A percentile compares a stretch with the other conserved stretches of the same genome.
These are phyloP conservation scores for Corynascus novoguineensis DNA, from an alignment of 495 filamentous ascomycete species.

Conservation along the genomic window DNA sequence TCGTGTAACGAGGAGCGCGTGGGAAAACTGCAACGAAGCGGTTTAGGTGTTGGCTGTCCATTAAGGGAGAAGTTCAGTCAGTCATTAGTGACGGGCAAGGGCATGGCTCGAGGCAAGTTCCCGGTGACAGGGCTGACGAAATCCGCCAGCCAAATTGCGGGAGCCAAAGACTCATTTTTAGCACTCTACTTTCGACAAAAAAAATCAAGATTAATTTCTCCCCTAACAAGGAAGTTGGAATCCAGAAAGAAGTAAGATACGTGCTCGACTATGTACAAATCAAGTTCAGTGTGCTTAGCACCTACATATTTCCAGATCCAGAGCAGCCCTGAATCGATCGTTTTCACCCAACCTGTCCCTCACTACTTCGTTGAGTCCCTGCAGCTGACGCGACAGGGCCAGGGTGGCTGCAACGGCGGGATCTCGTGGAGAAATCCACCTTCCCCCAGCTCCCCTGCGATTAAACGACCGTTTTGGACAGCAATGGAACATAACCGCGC, in stretches of 20 bases:
- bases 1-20: constrained; percentile 7
- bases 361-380: neutral
- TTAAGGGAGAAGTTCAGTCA: constrained; percentile 9
- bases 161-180: constrained; percentile 6
- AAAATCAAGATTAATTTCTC: neutral
- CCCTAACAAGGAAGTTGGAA: neutral
- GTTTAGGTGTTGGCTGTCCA: constrained; percentile 1
- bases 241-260: too few relatives aligned
- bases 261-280: too few relatives aligned
- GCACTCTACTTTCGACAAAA: neutral
- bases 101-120: constrained; percentile 13
- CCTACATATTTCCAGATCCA: too few relatives aligned
- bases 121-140: constrained; percentile 28
- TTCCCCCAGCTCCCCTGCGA: too few relatives aligned
- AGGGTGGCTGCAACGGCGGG: neutral
- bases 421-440: neutral
- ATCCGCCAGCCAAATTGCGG: constrained; percentile 29
- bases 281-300: too few relatives aligned
- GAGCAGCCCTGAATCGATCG: neutral
- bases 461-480: too few relatives aligned
- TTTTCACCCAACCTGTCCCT: neutral
- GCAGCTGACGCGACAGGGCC: neutral
- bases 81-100: constrained; percentile 6
- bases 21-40: constrained; percentile 5
- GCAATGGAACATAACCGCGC: too few relatives aligned